phyloP scores from a whole-genome alignment of 345 rosid species.

The Rhizophora mangle region DNA sequence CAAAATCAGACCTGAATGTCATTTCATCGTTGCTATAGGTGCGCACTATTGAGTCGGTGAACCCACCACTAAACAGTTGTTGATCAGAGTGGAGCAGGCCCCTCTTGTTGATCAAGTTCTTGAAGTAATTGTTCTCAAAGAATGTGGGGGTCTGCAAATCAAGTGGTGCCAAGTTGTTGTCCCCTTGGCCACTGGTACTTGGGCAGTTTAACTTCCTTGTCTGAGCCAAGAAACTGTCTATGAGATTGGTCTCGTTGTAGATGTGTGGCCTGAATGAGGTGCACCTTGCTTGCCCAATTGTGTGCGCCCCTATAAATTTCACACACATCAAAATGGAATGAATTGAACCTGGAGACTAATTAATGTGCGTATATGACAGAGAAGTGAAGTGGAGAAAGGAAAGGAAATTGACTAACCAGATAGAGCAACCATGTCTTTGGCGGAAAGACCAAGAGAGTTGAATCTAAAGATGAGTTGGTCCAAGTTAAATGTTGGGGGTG shows the following conservation, averaged over 20 bases:
- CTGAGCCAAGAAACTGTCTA: constrained; percentile 30
- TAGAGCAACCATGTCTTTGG: constrained; percentile 75
- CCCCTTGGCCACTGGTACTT: constrained; percentile 18
- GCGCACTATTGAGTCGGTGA: constrained; percentile 32
- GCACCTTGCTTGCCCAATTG: constrained; percentile 49
- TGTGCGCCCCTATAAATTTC: constrained; percentile 32
- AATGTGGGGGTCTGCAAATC: constrained; percentile 28
- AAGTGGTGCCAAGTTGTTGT: constrained; percentile 39
- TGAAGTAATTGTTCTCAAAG: constrained; percentile 40
- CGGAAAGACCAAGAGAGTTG: constrained; percentile 63
- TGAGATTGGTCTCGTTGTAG: constrained; percentile 40
- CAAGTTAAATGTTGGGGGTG: constrained; percentile 59
- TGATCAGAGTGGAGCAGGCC: constrained; percentile 57
- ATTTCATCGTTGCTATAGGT: constrained; percentile 16
- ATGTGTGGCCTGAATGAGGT: constrained; percentile 33
- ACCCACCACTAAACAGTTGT: constrained; percentile 33
- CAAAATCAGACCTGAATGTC: constrained; percentile 34
- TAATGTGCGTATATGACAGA: too few species aligned
- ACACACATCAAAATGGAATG: too few species aligned
- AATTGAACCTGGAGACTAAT: too few species aligned
- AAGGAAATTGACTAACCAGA: constrained; percentile 42
- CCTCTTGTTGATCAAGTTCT: constrained; percentile 24
- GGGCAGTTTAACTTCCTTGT: constrained; percentile 36
- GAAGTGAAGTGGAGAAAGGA: not conserved
- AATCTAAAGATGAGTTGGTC: constrained; percentile 53